Evolutionary conservation across 2,329 filamentous ascomycete species (phyloP), one percentile per base, ranked within the genome.

Genomic region (Talaromyces albobiverticillius): DNA sequence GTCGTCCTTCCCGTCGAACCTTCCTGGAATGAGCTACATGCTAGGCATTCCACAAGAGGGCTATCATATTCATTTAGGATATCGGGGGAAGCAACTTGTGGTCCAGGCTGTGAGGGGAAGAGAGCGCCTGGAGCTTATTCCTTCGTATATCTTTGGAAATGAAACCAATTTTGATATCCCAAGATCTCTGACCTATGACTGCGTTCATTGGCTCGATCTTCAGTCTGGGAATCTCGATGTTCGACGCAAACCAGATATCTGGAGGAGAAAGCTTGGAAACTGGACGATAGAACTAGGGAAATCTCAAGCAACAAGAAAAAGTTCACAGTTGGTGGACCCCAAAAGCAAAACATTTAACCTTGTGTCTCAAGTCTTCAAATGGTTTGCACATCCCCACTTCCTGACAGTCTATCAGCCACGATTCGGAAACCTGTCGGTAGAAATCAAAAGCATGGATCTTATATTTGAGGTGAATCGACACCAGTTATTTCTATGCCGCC

Each of bases 141-240:
- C 69, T 1, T 43, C 47, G 0, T 9, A 51, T 0, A 34, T 69
- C 0, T 72, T 78, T 38, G 22, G 50, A 2, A 41, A 52, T 0
- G 46, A 20, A 3, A 8, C 5, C 6, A 49, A 22, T 2, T 75
- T 68, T 32, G 82, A 85, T 57, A 65, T 87, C 0, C 85, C 85
- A 0, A 59, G 59, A 0, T 62, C 72, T 0, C 68, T 88, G 0
- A 57, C 84, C 0, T 64, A 79, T 0, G 67, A 76, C 6, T 86
- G 80, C 47, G 71, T 80, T 0, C 84, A 88, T 57, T 88, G 84
- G 83, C 68, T 87, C 3, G 71, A 87, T 40, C 11, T 84, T 0
- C 46, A 56, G 1, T 68, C 67, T 1, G 69, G 71, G 2, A 49
- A 67, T 1, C 47, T 88, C 0, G 79, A 87, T 42, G 77, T 86